Evolutionary conservation across 306 rosid genomes (phyloP), one percentile per base, ranked within the genome.

Genomic region (Lathyrus oleraceus): DNA sequence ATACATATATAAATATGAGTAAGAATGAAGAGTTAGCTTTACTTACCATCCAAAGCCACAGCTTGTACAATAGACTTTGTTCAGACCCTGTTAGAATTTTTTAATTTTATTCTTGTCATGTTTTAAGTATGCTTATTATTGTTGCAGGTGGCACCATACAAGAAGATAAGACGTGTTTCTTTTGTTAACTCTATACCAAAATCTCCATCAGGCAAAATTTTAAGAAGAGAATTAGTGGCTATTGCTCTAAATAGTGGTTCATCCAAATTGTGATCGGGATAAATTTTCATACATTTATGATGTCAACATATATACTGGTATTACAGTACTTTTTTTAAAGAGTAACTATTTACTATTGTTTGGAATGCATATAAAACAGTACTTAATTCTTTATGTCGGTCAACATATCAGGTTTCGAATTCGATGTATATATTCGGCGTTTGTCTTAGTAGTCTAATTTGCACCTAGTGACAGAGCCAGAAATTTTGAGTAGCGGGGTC

Each of bases 91-190:
- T 60, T 36, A 42, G n/a, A 14, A 12, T 71, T 63, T 64, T 77
- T 10, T 25, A 10, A 2, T 67, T 53, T 74, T 45, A 28, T 69
- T 42, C 43, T 15, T 40, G 47, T 3, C 20, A 20, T 65, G 52
- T 58, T 48, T 53, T 19, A 72, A 71, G 8, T 12, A 20, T 78
- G 19, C 2, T 20, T 5, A 53, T 59, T 52, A 25, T 38, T 77
- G 1, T 78, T 77, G 68, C 81, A 94, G 99, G 99, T 94, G 49
- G 75, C 99, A 4, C 95, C 97, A 1, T 91, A 94, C 92, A 94
- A 94, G 86, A 94, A 94, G 81, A 82, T 94, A 23, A 79, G 96
- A 1, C 86, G 88, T 1, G 92, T 94, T 5, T 77, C 88, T 9
- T 91, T 91, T 74, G 69, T 85, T 32, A 82, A 84, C 67, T 40